A percentile compares a stretch with the other conserved stretches of the same genome.
Evolutionary conservation across 2,329 filamentous ascomycete genomes (phyloP).

Genomic region (Cladophialophora exuberans): DNA sequence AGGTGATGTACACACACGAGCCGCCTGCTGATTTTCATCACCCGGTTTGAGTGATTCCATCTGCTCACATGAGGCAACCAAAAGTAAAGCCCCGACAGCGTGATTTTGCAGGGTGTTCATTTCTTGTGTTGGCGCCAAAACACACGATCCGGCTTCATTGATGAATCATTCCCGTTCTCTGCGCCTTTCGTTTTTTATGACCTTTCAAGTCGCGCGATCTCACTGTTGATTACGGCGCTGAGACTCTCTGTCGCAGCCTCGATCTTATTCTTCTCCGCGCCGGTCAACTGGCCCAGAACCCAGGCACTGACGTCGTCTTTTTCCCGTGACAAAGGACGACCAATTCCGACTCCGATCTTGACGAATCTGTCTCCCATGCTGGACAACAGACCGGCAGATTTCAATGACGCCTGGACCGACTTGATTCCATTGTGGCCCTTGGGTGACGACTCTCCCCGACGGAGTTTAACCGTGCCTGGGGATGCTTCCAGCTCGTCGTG

Average conservation of each 20-base stretch:
- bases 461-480: constrained; percentile 68
- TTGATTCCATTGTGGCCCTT: constrained; percentile 77
- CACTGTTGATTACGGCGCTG: constrained; percentile 56
- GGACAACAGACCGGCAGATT: constrained; percentile 42
- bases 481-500: constrained; percentile 85
- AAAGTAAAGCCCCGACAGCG: too few relatives aligned
- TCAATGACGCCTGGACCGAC: constrained; percentile 52
- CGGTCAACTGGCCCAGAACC: constrained; percentile 71
- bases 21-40: too few relatives aligned
- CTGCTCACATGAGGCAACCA: too few relatives aligned
- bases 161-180: too few relatives aligned
- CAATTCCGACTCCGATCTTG: constrained; percentile 82
- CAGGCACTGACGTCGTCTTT: constrained; percentile 71
- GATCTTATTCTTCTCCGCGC: constrained; percentile 55
- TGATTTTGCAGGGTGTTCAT: too few relatives aligned
- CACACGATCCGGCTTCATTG: too few relatives aligned
- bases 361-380: constrained; percentile 56
- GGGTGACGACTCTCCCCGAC: constrained; percentile 60
- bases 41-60: too few relatives aligned
- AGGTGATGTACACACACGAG: too few relatives aligned
- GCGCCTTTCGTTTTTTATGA: neutral
- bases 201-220: constrained; percentile 39
- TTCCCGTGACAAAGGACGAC: constrained; percentile 72
- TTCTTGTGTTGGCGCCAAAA: too few relatives aligned
- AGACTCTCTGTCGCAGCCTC: constrained; percentile 53